Evolutionary conservation across 306 rosid genomes (phyloP), one percentile per base, ranked within the genome.

Genomic region (Dryas alaskensis): DNA sequence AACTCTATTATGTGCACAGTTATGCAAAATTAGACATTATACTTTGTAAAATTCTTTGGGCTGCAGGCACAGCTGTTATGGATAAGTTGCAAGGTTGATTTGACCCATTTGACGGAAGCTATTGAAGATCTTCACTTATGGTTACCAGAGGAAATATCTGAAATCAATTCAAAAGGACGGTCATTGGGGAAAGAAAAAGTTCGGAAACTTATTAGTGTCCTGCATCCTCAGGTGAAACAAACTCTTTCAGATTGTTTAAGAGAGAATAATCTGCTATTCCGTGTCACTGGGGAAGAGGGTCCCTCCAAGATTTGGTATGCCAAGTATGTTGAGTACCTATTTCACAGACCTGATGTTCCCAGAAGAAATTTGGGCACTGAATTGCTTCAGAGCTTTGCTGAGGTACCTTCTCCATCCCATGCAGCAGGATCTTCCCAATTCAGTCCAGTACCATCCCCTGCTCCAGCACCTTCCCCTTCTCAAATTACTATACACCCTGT

Each of bases 1-100:
- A 40, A 53, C 48, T 60, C 16, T 44, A 14, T 45, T 1, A 10
- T 6, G 2, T 61, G 22, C 10, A 39, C 25, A 49, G 17, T 48
- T 60, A 65, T 76, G 61, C 52, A 2, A 66, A 68, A 68, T 48
- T 76, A 78, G 73, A 70, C 74, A 72, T 79, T 54, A 72, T 84
- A 64, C 73, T 78, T 70, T 81, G 48, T 83, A 70, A 74, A 71
- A 74, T 76, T 81, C 59, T 71, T 6, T 80, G 73, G 72, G n/a
- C 73, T 78, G 84, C 90, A 94, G 99, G 96, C 86, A 22, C 88
- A 88, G 78, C 71, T 83, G 19, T 72, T 94, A 68, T 83, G 85
- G 92, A 74, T 81, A 22, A 73, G 62, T 72, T 92, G 98, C 85
- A 79, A 80, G 84, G 78, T 81, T 75, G 96, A 87, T 74, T 83